Base-by-base conservation (phyloP, 1,139 yeast genomes). In the Candida freyschussii region DNA sequence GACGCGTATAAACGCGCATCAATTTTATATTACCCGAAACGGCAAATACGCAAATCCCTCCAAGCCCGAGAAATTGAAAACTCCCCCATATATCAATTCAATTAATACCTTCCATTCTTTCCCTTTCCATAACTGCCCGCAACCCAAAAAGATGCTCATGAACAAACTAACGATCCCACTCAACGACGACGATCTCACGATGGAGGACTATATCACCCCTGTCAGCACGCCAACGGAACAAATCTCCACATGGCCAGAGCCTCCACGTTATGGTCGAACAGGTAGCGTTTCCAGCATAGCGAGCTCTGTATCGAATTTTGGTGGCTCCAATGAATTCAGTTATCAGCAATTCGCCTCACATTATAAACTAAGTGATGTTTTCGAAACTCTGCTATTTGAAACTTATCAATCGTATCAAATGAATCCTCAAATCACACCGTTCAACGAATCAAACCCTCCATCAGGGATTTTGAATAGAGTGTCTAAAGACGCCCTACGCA, bases 391-490 rank as follows among this genome's bases (percentile, higher is more conserved):
- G 13, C 40, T 65, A n/a, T 36, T 55, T 29, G 52, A 50, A 24
- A 52, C 53, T 5, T 64, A 62, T 37, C 56, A 56, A 18, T 32
- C 49, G 4, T 63, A 58, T 39, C 55, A 60, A 12, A 51, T 47
- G 25, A 60, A 53, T 36, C 69, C 70, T 17, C 60, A 60, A 27
- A 51, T 57, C 8, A 64, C 70, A 1, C 70, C 70, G 0, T 65
- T 65, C 43, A 63, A 62, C 41, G 55, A 57, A 15, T 45, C 56
- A 24, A 60, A 56, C 40, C 69, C 69, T 6, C 69, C 69, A 5
- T 55, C 65, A 6, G 70, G 70, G 5, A 53, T 64, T 6, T 54
- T 62, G 7, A 60, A 63, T 10, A 53, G 53, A 28, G 63, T 65
- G 1, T 52, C 68, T 2, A 62, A 60, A 36, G 60, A 61, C 16